Evolutionary conservation across 208 protist genomes (phyloP), one percentile per base, ranked within the genome.

Genomic region (Zelonia costaricensis): DNA sequence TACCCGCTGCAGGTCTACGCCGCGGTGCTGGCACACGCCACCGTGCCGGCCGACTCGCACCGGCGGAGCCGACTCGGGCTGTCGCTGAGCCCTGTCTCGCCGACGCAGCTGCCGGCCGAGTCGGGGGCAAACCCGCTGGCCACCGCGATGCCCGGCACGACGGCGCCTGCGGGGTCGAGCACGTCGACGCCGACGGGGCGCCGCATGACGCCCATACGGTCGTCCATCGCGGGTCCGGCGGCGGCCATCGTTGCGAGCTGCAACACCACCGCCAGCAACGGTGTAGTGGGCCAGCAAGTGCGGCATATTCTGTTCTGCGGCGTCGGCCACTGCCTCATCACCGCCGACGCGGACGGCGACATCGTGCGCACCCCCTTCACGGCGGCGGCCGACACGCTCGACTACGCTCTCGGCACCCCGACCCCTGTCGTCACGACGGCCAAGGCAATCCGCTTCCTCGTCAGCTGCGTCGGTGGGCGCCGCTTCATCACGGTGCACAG

Each of bases 401-500:
- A 48, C 40, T 67, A 49, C 47, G 5, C 44, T 9, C 30, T 69
- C 40, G 68, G 64, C 27, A 56, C 64, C 33, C 61, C 70, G 23
- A 45, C 56, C 20, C 40, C 62, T 10, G 73, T 83, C 8, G 47
- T 65, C 36, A 42, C 44, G 15, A 71, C 62, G 9, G 44, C 76
- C 5, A 65, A 54, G 44, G 59, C 78, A 10, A 84, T 87, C 23
- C 82, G 85, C 22, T 62, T 76, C 27, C 61, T 87, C 65, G 58
- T 62, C 31, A 88, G 76, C 68, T 71, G 72, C 57, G 56, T 71
- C 7, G 54, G 68, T 3, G 74, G 67, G 20, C 79, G 81, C 35
- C 71, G 80, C 64, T 78, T 90, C 51, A 76, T 82, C 12, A 94
- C 88, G 6, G 77, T 81, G 31, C 88, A 94, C 73, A 78, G 84